Evolutionary conservation across 768 basidiomycete species (phyloP), one percentile per base, ranked within the genome.

Genomic region (Ramaria sp.): DNA sequence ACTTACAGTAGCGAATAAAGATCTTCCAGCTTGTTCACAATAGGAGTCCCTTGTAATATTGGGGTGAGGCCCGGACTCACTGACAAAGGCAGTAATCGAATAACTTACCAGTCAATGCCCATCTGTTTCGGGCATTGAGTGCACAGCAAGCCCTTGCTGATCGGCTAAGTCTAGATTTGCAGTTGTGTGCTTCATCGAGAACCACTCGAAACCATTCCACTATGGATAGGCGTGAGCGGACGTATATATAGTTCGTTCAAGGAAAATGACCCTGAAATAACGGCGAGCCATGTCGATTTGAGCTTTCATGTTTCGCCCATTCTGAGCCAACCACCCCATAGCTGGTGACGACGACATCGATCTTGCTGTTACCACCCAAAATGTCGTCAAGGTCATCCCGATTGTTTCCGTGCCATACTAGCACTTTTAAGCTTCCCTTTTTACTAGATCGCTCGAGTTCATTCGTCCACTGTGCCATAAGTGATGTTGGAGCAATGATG

Each of bases 321-420:
- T 98, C 94, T 20, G 90, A 91, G n/a, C 82, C 84, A 33, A 98
- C 71, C 12, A 87, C 86, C 0, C 94, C 94, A 63, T 97, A 98
- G 22, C 88, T 92, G 0, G 93, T 97, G 53, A 97, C 79, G 30
- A 97, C 76, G n/a, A 95, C 79, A 54, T 85, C 83, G 56, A 88
- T 78, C 10, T 73, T 71, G 2, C 77, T 80, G n/a, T 78, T 73
- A 13, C 80, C 80, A 43, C 76, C 75, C 54, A 81, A 77, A 11
- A 86, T 60, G 61, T 72, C 65, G 53, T 88, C 82, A 31, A 95
- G 66, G 63, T 90, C 84, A n/a, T 79, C 70, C 53, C 91, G 76
- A 65, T 90, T 89, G 60, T 86, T 84, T 3, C 93, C 94, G 67
- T 96, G 91, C 87, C 92, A 95, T 41, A 97, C 72, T 38, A 83